These are phyloP conservation scores for Globisporangium middletonii DNA, from an alignment of 352 stramenopile species.

Conservation along the genomic window DNA sequence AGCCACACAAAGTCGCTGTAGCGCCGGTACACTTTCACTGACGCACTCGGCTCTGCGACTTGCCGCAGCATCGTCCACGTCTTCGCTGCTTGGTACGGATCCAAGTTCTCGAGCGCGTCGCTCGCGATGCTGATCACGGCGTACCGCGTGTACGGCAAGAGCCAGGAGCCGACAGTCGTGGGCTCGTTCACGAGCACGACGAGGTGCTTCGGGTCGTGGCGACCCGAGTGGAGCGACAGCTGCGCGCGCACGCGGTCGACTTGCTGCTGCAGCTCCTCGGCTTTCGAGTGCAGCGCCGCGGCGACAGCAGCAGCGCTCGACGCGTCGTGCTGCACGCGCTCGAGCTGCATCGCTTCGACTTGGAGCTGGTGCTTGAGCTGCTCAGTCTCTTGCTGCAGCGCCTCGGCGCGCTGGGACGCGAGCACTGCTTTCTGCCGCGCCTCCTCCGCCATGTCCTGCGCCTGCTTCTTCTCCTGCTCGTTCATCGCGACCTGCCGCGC, in stretches of 20 bases:
- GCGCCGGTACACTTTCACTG: conserved; percentile 77
- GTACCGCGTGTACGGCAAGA: conserved; percentile 81
- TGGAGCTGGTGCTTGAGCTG: conserved; percentile 67
- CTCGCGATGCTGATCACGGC: conserved; percentile 74
- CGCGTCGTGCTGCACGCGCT: conserved; percentile 64
- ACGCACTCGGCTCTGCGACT: conserved; percentile 61
- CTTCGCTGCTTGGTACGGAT: conserved; percentile 66
- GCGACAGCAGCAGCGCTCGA: conserved; percentile 57
- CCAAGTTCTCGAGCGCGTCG: conserved; percentile 34
- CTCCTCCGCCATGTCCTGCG: conserved; percentile 66
- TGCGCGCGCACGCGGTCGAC: conserved; percentile 73
- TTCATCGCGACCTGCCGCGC: conserved; percentile 80
- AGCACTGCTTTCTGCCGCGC: conserved; percentile 46
- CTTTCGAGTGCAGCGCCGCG: conserved; percentile 62
- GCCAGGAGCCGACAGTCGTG: conserved; percentile 74
- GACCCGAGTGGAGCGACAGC: conserved; percentile 65
- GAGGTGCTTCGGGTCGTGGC: conserved; percentile 72
- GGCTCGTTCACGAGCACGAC: conserved; percentile 79
- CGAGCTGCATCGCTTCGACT: conserved; percentile 60
- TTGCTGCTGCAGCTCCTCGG: conserved; percentile 66
- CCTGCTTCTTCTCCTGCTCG: conserved; percentile 70
- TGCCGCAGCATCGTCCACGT: conserved; percentile 75
- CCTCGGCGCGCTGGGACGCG: conserved; percentile 65
- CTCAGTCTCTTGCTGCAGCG: conserved; percentile 69
- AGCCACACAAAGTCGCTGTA: conserved; percentile 88